Conservation (phyloP, 1,139 yeast genomes). For the Diutina ranongensis region DNA sequence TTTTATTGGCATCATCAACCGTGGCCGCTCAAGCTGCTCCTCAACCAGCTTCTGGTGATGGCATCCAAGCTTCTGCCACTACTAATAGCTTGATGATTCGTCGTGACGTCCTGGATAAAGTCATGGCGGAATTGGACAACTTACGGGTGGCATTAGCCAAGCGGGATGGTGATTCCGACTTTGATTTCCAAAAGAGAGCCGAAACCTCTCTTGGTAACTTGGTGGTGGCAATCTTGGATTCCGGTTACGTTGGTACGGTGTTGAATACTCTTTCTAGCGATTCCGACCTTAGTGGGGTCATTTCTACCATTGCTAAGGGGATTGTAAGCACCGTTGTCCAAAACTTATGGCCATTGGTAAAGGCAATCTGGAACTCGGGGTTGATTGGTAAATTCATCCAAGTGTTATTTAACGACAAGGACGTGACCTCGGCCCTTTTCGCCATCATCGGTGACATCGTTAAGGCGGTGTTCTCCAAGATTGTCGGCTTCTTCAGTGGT, state of each 20-base stretch:
- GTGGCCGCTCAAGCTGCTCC: neutral
- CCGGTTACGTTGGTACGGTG: neutral
- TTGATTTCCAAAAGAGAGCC: slow-evolving; percentile 2
- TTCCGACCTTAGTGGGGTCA: neutral
- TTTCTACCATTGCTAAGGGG: neutral
- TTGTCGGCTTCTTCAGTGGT: slow-evolving; percentile 4
- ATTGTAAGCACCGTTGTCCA: neutral
- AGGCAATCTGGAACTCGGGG: slow-evolving; percentile 6
- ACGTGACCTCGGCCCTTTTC: neutral
- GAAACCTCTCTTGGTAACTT: slow-evolving; percentile 4
- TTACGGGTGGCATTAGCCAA: neutral
- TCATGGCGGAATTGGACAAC: neutral
- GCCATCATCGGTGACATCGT: neutral
- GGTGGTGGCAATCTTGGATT: slow-evolving; percentile 1
- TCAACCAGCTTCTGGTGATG: neutral
- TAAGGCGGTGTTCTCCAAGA: neutral
- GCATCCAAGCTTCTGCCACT: neutral
- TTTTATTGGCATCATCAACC: neutral
- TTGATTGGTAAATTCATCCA: neutral
- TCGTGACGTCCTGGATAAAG: neutral
- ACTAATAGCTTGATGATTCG: neutral
- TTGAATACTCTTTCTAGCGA: neutral
- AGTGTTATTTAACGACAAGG: neutral
- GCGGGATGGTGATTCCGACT: neutral
- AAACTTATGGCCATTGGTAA: neutral